These are phyloP conservation scores for Stephanodiscus triporus DNA, from an alignment of 108 stramenopile genomes.

Conservation along the genomic window DNA sequence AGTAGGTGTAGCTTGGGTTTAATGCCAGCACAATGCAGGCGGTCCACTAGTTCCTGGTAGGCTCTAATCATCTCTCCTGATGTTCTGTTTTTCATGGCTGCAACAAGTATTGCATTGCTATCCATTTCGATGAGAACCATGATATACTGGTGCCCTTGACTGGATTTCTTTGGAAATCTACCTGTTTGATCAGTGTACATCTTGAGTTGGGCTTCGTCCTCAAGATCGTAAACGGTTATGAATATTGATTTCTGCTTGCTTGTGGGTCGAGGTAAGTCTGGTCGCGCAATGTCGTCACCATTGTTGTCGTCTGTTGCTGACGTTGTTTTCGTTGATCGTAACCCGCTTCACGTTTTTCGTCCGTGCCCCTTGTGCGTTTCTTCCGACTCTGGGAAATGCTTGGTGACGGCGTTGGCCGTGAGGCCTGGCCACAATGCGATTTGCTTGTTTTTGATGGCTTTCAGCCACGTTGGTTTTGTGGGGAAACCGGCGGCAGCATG, in stretches of 20 bases:
- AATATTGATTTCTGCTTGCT: background rate
- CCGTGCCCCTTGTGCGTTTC: conserved; percentile 20
- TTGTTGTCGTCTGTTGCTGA: background rate
- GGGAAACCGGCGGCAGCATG: conserved; percentile 24
- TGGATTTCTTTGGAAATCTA: conserved; percentile 27
- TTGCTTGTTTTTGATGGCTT: conserved; percentile 10
- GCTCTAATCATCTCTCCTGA: conserved; percentile 3
- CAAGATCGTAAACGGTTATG: background rate
- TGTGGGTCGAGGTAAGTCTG: too few species aligned
- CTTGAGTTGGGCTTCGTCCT: background rate
- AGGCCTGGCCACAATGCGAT: conserved; percentile 27
- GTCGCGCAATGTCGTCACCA: background rate
- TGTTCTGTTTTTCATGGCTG: conserved; percentile 26
- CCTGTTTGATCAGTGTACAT: conserved; percentile 58
- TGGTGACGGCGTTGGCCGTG: conserved; percentile 9
- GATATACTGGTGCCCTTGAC: conserved; percentile 47
- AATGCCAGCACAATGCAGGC: background rate
- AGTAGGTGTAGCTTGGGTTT: background rate
- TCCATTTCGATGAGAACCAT: conserved; percentile 51
- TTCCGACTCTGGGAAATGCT: conserved; percentile 16
- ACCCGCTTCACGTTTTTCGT: background rate
- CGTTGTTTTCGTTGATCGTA: conserved; percentile 17
- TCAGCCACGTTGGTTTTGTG: conserved; percentile 14
- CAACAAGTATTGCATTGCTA: conserved; percentile 40
- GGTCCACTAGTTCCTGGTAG: background rate